Evolutionary conservation across 2,329 filamentous ascomycete species (phyloP), one percentile per base, ranked within the genome.

Genomic region (Epichloe bromicola): DNA sequence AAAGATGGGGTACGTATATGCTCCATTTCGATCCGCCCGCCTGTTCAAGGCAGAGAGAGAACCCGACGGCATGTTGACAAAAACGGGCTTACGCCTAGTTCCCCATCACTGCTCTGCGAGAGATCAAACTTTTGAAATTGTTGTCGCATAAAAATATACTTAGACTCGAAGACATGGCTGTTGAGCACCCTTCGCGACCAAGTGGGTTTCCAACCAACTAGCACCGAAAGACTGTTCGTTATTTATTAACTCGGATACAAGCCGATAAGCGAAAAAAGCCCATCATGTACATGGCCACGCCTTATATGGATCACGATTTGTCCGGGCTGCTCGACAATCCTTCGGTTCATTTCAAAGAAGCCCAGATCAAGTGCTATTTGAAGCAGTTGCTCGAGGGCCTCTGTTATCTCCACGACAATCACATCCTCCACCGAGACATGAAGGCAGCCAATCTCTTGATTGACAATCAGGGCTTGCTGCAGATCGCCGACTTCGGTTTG

Each of bases 241-340:
- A 5, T 5, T 14, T 47, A 5, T 5, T 11, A 26, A 26, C 43
- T 33, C 15, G 23, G 30, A 26, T 6, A 11, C 19, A 60, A 83
- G 81, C 79, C 59, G 86, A 91, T 64, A 87, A 88, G 67, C 79
- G 84, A 58, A 89, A 87, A 67, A 81, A 84, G 53, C 83, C 85
- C 3, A 90, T 90, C 59, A 89, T 98, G 75, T 97, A 97, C 70
- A 98, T 98, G 93, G 91, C 95, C 48, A 96, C 85, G 43, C 93
- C 91, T 6, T 98, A 98, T 67, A 96, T 97, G 89, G 90, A 97
- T 60, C 93, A 98, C 69, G 93, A 98, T 69, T 78, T 98, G n/a
- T 95, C 91, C 8, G 93, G 93, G 43, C 80, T 98, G 33, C 82
- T 98, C 60, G 93, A 97, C 66, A 98, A 98, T 61, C 91, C 91